Base-by-base conservation (phyloP, 441 rosid species). In the Viola pubescens region DNA sequence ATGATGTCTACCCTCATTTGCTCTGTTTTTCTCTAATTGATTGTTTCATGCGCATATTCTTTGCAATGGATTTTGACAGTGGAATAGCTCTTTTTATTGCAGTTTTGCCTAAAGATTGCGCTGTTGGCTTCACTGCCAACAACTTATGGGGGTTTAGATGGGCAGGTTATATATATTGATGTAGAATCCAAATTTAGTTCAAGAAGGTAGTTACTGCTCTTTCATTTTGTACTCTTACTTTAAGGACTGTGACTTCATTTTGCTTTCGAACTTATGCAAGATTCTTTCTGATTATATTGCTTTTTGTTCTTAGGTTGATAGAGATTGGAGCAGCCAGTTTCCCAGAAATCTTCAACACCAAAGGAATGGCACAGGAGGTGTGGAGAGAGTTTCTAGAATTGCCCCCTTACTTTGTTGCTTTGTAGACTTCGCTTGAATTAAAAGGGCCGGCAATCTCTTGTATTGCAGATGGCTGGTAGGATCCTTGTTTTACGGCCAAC, bases 111-210 rank as follows among this genome's bases (percentile, higher is more conserved):
- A 73, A 91, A 84, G 77, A 78, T 88, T 52, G 75, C 96, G 0
- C 61, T 91, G 60, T 73, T 87, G 76, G 95, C 94, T 55, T 76
- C 97, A 10, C 67, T 91, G 64, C 94, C 97, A 42, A 48, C 55
- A 42, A 81, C 69, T 63, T 74, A 66, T 62, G 95, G 98, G 74
- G 95, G 92, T 44, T 72, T 87, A 67, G 87, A 87, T 75, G 95
- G 89, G 26, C 86, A 70, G 67, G 95, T 88, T 4, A 61, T 91
- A 64, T 91, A 87, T 58, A 72, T 89, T 54, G 94, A 89, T 65
- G 82, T 83, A n/a, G 94, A 91, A 73, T 85, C 86, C 65, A 91
- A 85, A 70, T 91, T 91, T 71, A 79, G 87, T 74, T 83, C 96
- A 48, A 82, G 82, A 78, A 83, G 96, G 98, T 88, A 65, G 11